Percentiles rank a stretch among this genome's conserved stretches.
phyloP scores from a whole-genome alignment of 2,329 filamentous ascomycete genomes.

The Diaporthe eres region DNA sequence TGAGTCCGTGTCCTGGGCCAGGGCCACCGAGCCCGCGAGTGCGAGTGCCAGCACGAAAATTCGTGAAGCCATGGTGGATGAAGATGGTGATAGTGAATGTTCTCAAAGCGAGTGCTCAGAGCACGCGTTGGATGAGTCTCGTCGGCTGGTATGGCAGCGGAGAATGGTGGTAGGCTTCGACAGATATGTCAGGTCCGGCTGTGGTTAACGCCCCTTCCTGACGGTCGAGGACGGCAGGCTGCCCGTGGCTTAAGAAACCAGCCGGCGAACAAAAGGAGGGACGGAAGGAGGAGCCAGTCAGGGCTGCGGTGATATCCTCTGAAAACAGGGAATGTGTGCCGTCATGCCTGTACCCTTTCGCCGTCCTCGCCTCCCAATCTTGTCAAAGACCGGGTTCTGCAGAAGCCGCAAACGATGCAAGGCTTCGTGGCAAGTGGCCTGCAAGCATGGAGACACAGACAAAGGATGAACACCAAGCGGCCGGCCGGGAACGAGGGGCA shows the following conservation, averaged over 20 bases:
- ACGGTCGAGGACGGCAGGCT: background rate
- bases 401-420: slow-evolving; percentile 13
- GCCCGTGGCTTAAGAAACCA: background rate
- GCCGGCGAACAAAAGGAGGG: slow-evolving; percentile 13
- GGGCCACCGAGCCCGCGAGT: background rate
- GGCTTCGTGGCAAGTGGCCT: background rate
- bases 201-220: background rate
- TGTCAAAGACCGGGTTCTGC: background rate
- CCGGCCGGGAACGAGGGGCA: background rate
- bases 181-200: slow-evolving; percentile 15
- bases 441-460: slow-evolving; percentile 17
- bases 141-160: background rate
- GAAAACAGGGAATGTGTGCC: slow-evolving; percentile 13
- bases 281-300: slow-evolving; percentile 16
- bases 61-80: background rate
- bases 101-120: background rate
- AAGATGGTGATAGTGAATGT: background rate
- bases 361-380: slow-evolving; percentile 8
- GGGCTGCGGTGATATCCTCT: background rate
- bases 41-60: slow-evolving; percentile 11
- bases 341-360: slow-evolving; percentile 5
- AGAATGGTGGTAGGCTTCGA: background rate
- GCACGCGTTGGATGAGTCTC: background rate
- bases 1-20: slow-evolving; percentile 4
- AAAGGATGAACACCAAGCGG: slow-evolving; percentile 10